Evolutionary conservation across 805 yeast genomes (phyloP).

Genomic region (Starmerella tilneyi): DNA sequence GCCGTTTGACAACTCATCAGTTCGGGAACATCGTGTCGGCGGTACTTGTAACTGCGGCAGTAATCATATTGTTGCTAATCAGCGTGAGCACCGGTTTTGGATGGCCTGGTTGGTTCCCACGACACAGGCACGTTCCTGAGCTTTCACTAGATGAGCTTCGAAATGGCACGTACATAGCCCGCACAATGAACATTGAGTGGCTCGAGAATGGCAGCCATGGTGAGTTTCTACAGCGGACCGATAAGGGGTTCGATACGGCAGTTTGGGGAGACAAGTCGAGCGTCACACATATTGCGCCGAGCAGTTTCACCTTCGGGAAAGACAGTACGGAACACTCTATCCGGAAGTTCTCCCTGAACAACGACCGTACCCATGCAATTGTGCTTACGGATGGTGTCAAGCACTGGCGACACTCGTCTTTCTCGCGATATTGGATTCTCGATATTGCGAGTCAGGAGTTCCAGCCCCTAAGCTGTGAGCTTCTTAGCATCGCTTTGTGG

Average conservation of each 20-base stretch:
- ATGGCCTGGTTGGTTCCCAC: neutral
- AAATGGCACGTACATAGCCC: conserved; percentile 18
- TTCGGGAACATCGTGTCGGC: neutral
- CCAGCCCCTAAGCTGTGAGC: conserved; percentile 25
- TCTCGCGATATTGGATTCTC: conserved; percentile 51
- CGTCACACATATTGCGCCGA: conserved; percentile 20
- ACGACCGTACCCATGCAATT: conserved; percentile 41
- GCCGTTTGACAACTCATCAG: conserved; percentile 2
- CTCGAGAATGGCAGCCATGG: conserved; percentile 21
- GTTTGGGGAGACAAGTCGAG: conserved; percentile 33
- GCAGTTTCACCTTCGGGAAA: conserved; percentile 36
- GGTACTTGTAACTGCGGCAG: neutral
- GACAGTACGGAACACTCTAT: conserved; percentile 31
- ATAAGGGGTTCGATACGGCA: conserved; percentile 31
- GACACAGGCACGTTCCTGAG: conserved; percentile 4
- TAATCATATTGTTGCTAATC: neutral
- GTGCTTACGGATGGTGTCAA: conserved; percentile 41
- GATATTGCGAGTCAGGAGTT: conserved; percentile 37
- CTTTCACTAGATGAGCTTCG: conserved; percentile 21
- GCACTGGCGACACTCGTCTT: conserved; percentile 63
- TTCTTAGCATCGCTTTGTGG: conserved; percentile 54
- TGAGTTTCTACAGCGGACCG: conserved; percentile 12
- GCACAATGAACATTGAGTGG: conserved; percentile 18
- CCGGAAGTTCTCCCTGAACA: conserved; percentile 38
- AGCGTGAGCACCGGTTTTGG: neutral